Evolutionary conservation across 495 filamentous ascomycete genomes (phyloP), one percentile per base, ranked within the genome.

Genomic region (Symbiotaphrina buchneri): DNA sequence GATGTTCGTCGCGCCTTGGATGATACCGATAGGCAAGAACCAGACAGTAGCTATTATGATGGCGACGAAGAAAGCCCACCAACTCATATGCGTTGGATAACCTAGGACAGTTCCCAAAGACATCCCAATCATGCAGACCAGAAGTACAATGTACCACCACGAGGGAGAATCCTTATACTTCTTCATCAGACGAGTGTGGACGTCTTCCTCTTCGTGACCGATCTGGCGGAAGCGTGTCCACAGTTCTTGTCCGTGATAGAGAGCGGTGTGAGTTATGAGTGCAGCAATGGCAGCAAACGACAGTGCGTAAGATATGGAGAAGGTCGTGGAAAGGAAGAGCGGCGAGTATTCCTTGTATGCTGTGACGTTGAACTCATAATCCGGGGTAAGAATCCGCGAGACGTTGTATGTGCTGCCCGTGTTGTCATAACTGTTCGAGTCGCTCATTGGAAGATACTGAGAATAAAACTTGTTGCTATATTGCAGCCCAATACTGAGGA

Each of bases 1-100:
- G 28, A 79, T 71, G 43, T 85, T 87, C 17, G 80, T 76, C 31
- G 82, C 79, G 6, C 76, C 80, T 66, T 78, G 83, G 32, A 85
- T 71, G 28, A 84, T 77, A 30, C 79, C 78, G 37, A 81, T 74
- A 30, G 81, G 69, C 33, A 84, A 70, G 46, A 80, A 74, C 47
- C 43, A 33, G 36, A 18, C 38, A 23, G 24, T 39, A 36, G 4
- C 37, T 21, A 14, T 29, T 16, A 8, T 5, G 11, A 11, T 18
- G 21, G 28, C 4, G 6, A 10, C n/a, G n/a, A n/a, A n/a, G n/a
- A n/a, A n/a, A n/a, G n/a, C n/a, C n/a, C n/a, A n/a, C n/a, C n/a
- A n/a, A n/a, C n/a, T n/a, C n/a, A n/a, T n/a, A n/a, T n/a, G n/a
- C n/a, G n/a, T n/a, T n/a, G n/a, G n/a, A n/a, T n/a, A n/a, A n/a